Evolutionary conservation across 2,329 filamentous ascomycete genomes (phyloP), one percentile per base, ranked within the genome.

Genomic region (Chrysoporthe deuterocubensis): DNA sequence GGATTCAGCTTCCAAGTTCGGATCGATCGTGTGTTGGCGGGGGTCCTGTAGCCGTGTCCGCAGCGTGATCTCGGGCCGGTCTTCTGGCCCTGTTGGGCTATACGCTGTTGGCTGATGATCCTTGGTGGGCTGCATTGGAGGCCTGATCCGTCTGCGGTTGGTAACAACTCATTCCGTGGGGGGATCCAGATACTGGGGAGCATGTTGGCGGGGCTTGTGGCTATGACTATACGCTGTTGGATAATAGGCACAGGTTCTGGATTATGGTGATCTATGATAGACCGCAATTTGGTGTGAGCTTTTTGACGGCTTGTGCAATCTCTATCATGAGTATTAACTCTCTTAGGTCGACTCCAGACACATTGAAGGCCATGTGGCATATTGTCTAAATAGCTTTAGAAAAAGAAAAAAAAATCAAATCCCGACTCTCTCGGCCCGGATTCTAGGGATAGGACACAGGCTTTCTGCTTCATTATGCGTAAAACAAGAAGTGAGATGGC

Each of bases 41-140:
- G 9, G 21, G n/a, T 44, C n/a, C 44, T 67, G n/a, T 64, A 42
- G 18, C 61, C 61, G 54, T 44, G 13, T 46, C 58, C 18, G 43
- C 42, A n/a, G n/a, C 48, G 14, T 34, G 48, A 21, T 42, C 5
- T 59, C 67, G 59, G 64, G 34, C 67, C 67, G 67, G 21, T 50
- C n/a, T 46, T 44, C 56, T 62, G 57, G 37, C 43, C 13, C 14
- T 7, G 21, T 26, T 44, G 34, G 60, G 8, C 21, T 21, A 11
- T 16, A 13, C 1, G 42, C 9, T 7, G 59, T 68, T 60, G 56
- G 64, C 43, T 46, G 59, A 40, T 16, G 14, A 7, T 14, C 8
- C 21, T 61, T 34, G 52, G 26, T 65, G 32, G 52, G 60, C 21
- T 54, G 60, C 44, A 52, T 64, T 26, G 50, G 26, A 54, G 13